These are phyloP conservation scores for Davidsoniella australis DNA, from an alignment of 2,329 filamentous ascomycete species.

Conservation along the genomic window DNA sequence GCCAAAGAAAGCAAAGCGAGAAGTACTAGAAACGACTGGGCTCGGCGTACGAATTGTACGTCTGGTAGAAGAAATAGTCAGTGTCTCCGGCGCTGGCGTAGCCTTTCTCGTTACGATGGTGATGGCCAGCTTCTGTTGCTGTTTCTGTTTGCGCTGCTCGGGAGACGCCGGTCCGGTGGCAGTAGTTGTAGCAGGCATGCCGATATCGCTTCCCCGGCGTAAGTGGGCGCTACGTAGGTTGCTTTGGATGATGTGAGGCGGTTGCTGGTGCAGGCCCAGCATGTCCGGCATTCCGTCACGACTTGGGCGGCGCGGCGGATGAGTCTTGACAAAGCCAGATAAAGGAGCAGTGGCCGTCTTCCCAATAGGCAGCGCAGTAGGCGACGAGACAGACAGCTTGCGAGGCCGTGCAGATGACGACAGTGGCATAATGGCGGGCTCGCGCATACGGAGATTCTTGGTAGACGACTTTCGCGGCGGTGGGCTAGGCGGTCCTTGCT, in stretches of 20 bases:
- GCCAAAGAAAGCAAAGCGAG: constrained; percentile 63
- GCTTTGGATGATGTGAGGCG: constrained; percentile 42
- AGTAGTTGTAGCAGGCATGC: constrained; percentile 14
- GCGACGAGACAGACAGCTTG: background rate
- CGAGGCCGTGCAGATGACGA: background rate
- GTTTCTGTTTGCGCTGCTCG: background rate
- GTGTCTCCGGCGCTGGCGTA: constrained; percentile 16
- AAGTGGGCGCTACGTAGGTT: constrained; percentile 36
- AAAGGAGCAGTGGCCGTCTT: background rate
- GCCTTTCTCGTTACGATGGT: background rate
- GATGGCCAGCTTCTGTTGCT: background rate
- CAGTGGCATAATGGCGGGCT: constrained; percentile 43
- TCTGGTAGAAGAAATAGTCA: background rate
- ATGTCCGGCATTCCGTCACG: constrained; percentile 50
- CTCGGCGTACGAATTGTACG: constrained; percentile 29
- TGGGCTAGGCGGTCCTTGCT: constrained; percentile 17
- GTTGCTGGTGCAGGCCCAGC: constrained; percentile 34
- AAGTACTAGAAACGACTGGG: constrained; percentile 36
- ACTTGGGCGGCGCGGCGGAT: constrained; percentile 44
- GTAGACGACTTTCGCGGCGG: constrained; percentile 2
- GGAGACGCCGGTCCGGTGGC: constrained; percentile 11
- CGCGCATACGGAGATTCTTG: constrained; percentile 31
- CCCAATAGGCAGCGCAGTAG: background rate
- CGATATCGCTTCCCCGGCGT: constrained; percentile 27
- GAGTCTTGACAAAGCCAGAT: background rate